These are phyloP conservation scores for Hippophae gyantsensis DNA, from an alignment of 306 rosid species.

Conservation along the genomic window DNA sequence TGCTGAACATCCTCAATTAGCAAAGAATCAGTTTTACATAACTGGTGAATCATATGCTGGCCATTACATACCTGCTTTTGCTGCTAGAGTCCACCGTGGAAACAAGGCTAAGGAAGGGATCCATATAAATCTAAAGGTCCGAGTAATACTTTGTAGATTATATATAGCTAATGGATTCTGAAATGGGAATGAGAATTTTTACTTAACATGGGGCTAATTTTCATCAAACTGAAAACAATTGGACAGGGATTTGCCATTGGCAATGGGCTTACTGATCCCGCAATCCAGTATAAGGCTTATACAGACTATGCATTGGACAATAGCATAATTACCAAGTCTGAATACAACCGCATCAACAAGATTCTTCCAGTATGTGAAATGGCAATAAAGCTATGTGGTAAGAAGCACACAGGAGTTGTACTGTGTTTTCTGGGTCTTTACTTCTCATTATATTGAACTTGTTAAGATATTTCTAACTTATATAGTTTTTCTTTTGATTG, in stretches of 20 bases:
- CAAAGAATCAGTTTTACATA: conserved; percentile 69
- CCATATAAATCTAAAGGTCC: conserved; percentile 87
- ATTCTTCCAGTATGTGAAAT: conserved; percentile 73
- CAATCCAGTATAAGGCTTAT: conserved; percentile 81
- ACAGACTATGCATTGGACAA: conserved; percentile 81
- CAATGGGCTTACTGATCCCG: conserved; percentile 96
- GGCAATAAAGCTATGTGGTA: conserved; percentile 85
- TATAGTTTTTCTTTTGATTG: too few species aligned
- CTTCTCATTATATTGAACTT: not conserved
- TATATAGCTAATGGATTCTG: not conserved
- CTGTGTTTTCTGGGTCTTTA: not conserved
- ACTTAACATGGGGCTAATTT: not conserved
- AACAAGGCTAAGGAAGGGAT: conserved; percentile 92
- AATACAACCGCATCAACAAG: conserved; percentile 51
- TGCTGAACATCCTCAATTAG: conserved; percentile 67
- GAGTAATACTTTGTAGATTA: conserved; percentile 9
- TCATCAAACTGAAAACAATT: conserved; percentile 21
- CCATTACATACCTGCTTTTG: conserved; percentile 97
- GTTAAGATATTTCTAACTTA: too few species aligned
- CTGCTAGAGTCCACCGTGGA: conserved; percentile 82
- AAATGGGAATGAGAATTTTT: too few species aligned
- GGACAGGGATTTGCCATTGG: conserved; percentile 97
- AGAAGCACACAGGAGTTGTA: conserved; percentile 15
- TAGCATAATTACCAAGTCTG: conserved; percentile 59
- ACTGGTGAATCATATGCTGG: conserved; percentile 99